These are phyloP conservation scores for Trichoderma hamatum DNA, from an alignment of 2,329 filamentous ascomycete genomes.

Conservation along the genomic window DNA sequence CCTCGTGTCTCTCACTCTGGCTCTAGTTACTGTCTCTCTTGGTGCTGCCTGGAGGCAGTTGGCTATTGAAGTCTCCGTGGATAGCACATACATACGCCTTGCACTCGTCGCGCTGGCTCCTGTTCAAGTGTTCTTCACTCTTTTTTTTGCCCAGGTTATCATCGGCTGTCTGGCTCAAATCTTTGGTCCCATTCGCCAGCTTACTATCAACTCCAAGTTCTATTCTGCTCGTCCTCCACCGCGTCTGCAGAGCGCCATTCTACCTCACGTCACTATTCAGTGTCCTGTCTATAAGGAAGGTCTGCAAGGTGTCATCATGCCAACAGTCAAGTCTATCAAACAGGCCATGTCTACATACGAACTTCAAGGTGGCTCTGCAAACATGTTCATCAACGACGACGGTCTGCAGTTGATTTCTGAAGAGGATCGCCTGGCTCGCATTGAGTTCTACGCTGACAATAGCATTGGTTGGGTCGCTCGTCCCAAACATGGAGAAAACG, in stretches of 20 bases:
- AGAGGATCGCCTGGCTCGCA: slow-evolving; percentile 63
- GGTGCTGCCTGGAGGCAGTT: slow-evolving; percentile 72
- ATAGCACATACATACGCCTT: slow-evolving; percentile 63
- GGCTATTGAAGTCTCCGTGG: slow-evolving; percentile 68
- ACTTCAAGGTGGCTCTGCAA: slow-evolving; percentile 75
- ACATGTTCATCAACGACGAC: slow-evolving; percentile 77
- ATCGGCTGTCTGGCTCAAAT: slow-evolving; percentile 75
- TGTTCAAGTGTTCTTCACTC: slow-evolving; percentile 77
- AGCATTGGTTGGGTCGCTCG: slow-evolving; percentile 71
- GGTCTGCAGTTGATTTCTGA: slow-evolving; percentile 69
- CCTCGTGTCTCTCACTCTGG: slow-evolving; percentile 67
- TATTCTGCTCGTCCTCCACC: slow-evolving; percentile 74
- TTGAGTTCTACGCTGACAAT: slow-evolving; percentile 70
- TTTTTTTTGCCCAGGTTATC: slow-evolving; percentile 81
- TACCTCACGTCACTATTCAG: slow-evolving; percentile 80
- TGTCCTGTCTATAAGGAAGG: slow-evolving; percentile 90
- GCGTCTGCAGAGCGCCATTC: slow-evolving; percentile 56
- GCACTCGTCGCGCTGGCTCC: slow-evolving; percentile 68
- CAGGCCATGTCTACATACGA: slow-evolving; percentile 77
- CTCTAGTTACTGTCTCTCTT: slow-evolving; percentile 66
- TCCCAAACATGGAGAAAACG: slow-evolving; percentile 64
- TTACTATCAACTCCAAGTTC: slow-evolving; percentile 77
- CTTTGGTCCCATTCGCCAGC: slow-evolving; percentile 73
- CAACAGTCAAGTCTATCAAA: slow-evolving; percentile 77
- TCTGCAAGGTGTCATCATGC: slow-evolving; percentile 71